phyloP scores from a whole-genome alignment of 23 red algal species.

The Agarophyton chilense region DNA sequence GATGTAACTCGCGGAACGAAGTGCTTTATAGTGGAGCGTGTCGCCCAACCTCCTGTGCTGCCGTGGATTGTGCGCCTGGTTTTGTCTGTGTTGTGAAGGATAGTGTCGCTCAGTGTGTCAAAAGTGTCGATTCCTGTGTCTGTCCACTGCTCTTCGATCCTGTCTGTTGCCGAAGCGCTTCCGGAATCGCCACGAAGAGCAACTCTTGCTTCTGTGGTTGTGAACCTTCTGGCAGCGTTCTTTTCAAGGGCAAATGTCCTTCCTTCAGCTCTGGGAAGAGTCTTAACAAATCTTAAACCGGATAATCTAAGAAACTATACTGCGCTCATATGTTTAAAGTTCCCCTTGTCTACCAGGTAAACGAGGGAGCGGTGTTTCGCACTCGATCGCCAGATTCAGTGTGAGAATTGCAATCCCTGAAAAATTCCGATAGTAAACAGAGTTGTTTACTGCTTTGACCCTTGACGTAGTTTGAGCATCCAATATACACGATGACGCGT shows the following conservation, averaged over 20 bases:
- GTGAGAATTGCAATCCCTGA: no score
- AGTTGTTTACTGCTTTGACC: no score
- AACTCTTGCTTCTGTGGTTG: slow-evolving; percentile 6
- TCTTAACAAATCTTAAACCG: no score
- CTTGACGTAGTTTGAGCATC: no score
- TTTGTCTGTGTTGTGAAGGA: not conserved
- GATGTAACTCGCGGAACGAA: not conserved
- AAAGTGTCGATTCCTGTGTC: not conserved
- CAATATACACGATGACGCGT: no score
- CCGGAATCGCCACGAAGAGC: not conserved
- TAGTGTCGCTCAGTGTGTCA: not conserved
- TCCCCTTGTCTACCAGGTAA: no score
- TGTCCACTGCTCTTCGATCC: not conserved
- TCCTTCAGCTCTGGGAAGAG: no score
- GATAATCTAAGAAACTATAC: no score
- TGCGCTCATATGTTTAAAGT: no score
- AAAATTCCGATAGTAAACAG: no score
- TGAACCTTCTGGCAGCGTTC: not conserved
- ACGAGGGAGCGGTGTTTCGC: no score
- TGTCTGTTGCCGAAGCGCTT: not conserved
- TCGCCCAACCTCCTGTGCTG: not conserved
- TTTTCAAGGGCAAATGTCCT: not conserved
- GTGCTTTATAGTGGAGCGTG: not conserved
- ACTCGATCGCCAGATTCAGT: no score
- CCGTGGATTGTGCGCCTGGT: not conserved